Conservation (phyloP, 1,284 basidiomycete species). For the Fomitiporia mediterranea region DNA sequence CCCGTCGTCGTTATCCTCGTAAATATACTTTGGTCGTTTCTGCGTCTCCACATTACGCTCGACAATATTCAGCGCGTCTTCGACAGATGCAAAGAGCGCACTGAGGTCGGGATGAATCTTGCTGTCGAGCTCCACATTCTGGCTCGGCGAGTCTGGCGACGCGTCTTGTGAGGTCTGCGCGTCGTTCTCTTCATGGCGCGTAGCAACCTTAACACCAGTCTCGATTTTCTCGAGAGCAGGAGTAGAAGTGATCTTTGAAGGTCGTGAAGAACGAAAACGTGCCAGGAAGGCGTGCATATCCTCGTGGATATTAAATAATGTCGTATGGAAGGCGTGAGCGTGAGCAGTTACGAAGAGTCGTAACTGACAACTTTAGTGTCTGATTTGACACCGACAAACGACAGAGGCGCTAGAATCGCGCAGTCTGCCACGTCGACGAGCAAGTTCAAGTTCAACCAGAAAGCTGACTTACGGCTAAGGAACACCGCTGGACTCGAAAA, state of each 20-base stretch:
- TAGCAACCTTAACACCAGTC: neutral
- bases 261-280: constrained; percentile 9
- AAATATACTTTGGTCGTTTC: neutral
- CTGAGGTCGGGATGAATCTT: constrained; percentile 15
- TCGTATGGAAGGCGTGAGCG: neutral
- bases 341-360: neutral
- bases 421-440: neutral
- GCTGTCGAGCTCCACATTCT: neutral
- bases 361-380: neutral
- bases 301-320: too few relatives aligned
- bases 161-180: constrained; percentile 5
- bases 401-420: neutral
- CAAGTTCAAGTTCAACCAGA: too few relatives aligned
- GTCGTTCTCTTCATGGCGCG: neutral
- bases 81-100: constrained; percentile 5
- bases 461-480: too few relatives aligned
- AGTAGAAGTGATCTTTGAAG: neutral
- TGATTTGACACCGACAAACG: neutral
- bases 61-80: constrained; percentile 8
- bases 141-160: neutral
- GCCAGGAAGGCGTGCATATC: constrained; percentile 15
- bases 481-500: neutral
- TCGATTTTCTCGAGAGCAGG: neutral
- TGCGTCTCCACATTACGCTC: neutral
- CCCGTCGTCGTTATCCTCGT: neutral